Conservation (phyloP, 495 filamentous ascomycete genomes). For the Haplographium delicatum region DNA sequence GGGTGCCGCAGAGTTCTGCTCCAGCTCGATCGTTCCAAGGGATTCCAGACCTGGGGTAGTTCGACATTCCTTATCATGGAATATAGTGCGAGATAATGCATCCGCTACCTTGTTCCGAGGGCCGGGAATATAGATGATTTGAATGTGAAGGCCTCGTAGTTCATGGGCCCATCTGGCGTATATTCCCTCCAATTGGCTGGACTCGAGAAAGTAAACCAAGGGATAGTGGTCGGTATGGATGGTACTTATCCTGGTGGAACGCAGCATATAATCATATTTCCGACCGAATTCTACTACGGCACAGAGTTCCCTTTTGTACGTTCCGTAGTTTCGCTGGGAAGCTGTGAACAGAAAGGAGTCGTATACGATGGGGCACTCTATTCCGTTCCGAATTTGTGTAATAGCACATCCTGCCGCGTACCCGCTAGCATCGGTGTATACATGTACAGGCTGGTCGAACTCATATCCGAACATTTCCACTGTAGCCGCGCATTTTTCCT, state of each 20-base stretch:
- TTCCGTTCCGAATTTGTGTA: neutral
- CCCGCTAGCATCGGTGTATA: neutral
- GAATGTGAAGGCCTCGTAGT: neutral
- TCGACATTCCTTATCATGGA: neutral
- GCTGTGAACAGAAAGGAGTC: neutral
- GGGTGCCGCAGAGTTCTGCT: neutral
- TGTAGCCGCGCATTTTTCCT: neutral
- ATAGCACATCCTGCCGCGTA: neutral
- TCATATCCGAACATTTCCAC: neutral
- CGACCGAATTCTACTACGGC: neutral
- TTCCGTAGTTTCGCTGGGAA: neutral
- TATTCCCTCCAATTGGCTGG: neutral
- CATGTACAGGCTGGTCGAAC: neutral
- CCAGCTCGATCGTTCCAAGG: neutral
- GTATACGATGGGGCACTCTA: neutral
- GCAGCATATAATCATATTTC: neutral
- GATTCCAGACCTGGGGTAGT: neutral
- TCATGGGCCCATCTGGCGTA: neutral
- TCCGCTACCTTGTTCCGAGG: neutral
- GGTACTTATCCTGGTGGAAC: neutral
- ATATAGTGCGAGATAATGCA: neutral
- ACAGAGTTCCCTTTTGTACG: neutral
- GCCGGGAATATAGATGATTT: neutral
- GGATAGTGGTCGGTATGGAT: neutral
- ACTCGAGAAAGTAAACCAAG: neutral